These are phyloP conservation scores for Pseudogymnoascus sp. DNA, from an alignment of 2,329 filamentous ascomycete genomes.

Conservation along the genomic window DNA sequence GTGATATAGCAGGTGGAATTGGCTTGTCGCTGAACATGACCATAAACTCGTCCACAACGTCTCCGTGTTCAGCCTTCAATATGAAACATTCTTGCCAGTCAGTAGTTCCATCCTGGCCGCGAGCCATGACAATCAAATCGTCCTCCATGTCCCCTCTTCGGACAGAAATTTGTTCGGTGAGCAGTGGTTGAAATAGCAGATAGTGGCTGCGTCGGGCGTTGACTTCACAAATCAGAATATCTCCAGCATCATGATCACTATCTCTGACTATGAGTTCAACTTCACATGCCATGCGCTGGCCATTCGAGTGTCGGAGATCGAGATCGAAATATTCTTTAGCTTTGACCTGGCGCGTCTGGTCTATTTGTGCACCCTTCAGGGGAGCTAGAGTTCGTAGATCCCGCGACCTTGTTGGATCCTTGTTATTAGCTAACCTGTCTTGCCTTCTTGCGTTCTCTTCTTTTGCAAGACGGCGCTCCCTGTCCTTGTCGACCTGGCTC, in stretches of 20 bases:
- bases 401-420: slow-evolving; percentile 73
- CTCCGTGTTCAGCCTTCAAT: slow-evolving; percentile 55
- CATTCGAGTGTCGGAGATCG: slow-evolving; percentile 78
- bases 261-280: slow-evolving; percentile 84
- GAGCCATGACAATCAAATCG: slow-evolving; percentile 81
- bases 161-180: slow-evolving; percentile 67
- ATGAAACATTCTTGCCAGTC: slow-evolving; percentile 82
- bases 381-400: slow-evolving; percentile 72
- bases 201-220: slow-evolving; percentile 66
- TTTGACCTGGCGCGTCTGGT: slow-evolving; percentile 73
- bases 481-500: slow-evolving; percentile 64
- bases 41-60: slow-evolving; percentile 56
- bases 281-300: slow-evolving; percentile 82
- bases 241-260: slow-evolving; percentile 61
- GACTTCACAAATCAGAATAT: slow-evolving; percentile 90
- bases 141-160: slow-evolving; percentile 63
- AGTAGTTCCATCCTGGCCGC: slow-evolving; percentile 57
- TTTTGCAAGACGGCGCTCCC: slow-evolving; percentile 66
- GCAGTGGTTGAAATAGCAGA: slow-evolving; percentile 88
- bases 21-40: slow-evolving; percentile 38
- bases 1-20: slow-evolving; percentile 40
- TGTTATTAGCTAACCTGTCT: slow-evolving; percentile 79
- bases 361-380: slow-evolving; percentile 63
- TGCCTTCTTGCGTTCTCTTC: slow-evolving; percentile 68
- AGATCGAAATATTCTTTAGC: slow-evolving; percentile 88